Conservation (phyloP, 306 rosid genomes). For the Trifolium fragiferum region DNA sequence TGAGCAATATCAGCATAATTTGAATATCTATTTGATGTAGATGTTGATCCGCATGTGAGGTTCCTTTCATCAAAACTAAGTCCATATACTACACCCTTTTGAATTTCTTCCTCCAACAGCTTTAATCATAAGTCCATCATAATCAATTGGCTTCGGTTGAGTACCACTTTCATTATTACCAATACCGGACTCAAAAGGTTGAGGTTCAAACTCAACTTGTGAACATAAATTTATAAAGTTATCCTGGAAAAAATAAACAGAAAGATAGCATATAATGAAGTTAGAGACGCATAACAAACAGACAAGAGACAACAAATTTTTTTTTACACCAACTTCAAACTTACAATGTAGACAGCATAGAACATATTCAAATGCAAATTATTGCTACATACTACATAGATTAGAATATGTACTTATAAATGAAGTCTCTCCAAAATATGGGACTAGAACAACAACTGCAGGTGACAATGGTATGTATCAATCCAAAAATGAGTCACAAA, state of each 20-base stretch:
- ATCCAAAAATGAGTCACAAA: no score
- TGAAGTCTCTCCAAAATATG: no score
- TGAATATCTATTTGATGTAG: not conserved
- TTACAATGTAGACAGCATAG: constrained; percentile 15
- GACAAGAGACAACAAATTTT: no score
- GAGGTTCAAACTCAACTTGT: not conserved
- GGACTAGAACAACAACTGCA: no score
- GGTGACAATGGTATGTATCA: no score
- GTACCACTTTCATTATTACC: not conserved
- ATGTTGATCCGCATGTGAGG: not conserved
- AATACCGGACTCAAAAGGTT: not conserved
- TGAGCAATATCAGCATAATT: not conserved
- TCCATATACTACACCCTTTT: not conserved
- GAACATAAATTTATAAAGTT: not conserved
- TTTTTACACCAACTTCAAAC: constrained; percentile 19
- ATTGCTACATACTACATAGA: constrained; percentile 11
- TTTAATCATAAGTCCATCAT: not conserved
- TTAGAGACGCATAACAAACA: no score
- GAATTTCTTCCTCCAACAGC: not conserved
- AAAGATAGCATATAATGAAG: no score
- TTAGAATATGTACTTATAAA: not conserved
- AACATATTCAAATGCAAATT: not conserved
- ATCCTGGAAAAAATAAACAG: not conserved
- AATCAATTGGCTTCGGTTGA: not conserved
- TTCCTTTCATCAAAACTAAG: not conserved